A percentile compares a stretch with the other conserved stretches of the same genome.
phyloP scores from a whole-genome alignment of 306 rosid species.

The Cucurbita ficifolia region DNA sequence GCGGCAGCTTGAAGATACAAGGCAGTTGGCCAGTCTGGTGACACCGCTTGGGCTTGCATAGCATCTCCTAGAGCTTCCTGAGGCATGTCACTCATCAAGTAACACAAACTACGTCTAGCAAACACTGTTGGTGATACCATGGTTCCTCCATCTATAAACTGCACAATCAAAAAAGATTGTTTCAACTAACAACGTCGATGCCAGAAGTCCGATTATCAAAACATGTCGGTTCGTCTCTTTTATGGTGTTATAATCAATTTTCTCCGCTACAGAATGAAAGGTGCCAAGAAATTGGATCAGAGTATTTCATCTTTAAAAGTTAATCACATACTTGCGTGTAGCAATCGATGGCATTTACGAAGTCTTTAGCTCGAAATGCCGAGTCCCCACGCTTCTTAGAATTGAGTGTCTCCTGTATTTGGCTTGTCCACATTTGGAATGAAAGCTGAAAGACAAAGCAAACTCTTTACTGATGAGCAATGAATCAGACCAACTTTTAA shows the following conservation, averaged over 20 bases:
- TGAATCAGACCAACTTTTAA: background rate
- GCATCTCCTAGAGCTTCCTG: slow-evolving; percentile 99
- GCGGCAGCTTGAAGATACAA: slow-evolving; percentile 95
- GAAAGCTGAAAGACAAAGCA: slow-evolving; percentile 53
- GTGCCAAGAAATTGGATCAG: background rate
- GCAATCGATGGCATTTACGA: slow-evolving; percentile 47
- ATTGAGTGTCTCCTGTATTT: slow-evolving; percentile 87
- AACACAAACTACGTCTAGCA: slow-evolving; percentile 86
- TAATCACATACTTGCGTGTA: slow-evolving; percentile 64
- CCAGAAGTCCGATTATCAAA: background rate
- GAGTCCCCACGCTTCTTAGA: slow-evolving; percentile 81
- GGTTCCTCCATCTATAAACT: slow-evolving; percentile 90
- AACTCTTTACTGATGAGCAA: background rate
- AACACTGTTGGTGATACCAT: slow-evolving; percentile 85
- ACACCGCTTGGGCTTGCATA: slow-evolving; percentile 81
- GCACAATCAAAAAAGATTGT: slow-evolving; percentile 11
- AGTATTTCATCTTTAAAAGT: slow-evolving; percentile 3
- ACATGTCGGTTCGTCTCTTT: background rate
- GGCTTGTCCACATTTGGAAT: slow-evolving; percentile 97
- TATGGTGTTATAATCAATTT: background rate
- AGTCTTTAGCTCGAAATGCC: slow-evolving; percentile 76
- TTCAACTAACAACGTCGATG: background rate
- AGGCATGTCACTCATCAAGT: slow-evolving; percentile 74
- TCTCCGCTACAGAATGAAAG: background rate
- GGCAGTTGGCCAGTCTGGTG: slow-evolving; percentile 77